phyloP scores from a whole-genome alignment of 352 stramenopile species.

The Phytophthora brassicae region DNA sequence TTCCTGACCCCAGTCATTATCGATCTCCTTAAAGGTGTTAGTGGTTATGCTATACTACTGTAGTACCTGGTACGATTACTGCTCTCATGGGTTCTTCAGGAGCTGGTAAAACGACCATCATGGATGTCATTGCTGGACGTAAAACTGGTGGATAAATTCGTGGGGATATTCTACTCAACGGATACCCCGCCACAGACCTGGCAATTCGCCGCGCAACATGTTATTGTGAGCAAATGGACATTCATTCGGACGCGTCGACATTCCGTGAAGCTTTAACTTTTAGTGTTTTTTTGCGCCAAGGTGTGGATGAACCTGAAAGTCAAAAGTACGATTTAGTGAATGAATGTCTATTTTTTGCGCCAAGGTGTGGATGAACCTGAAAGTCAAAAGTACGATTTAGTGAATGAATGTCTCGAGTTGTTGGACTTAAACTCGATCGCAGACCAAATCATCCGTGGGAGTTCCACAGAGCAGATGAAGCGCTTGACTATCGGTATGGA shows the following conservation, averaged over 20 bases:
- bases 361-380: conserved; percentile 28
- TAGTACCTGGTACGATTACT: conserved; percentile 43
- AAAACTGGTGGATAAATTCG: conserved; percentile 83
- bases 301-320: conserved; percentile 19
- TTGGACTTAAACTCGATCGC: conserved; percentile 30
- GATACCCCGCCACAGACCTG: conserved; percentile 42
- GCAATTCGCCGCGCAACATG: conserved; percentile 33
- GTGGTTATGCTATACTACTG: conserved; percentile 43
- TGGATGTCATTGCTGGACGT: conserved; percentile 91
- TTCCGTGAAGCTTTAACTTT: conserved; percentile 88
- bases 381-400: conserved; percentile 28
- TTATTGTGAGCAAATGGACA: conserved; percentile 80
- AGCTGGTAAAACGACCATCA: conserved; percentile 90
- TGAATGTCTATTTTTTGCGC: conserved; percentile 61
- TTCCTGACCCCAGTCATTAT: conserved; percentile 27
- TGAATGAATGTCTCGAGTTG: conserved; percentile 36
- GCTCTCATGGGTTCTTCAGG: conserved; percentile 60
- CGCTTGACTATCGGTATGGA: conserved; percentile 51
- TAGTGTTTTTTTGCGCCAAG: conserved; percentile 70
- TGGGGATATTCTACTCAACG: conserved; percentile 86
- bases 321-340: conserved; percentile 35
- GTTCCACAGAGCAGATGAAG: conserved; percentile 48
- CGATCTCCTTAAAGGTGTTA: conserved; percentile 46
- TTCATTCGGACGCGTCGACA: conserved; percentile 82
- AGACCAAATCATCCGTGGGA: conserved; percentile 38